Evolutionary conservation across 106 monocot genomes (phyloP).

Genomic region (Acorus calamus): DNA sequence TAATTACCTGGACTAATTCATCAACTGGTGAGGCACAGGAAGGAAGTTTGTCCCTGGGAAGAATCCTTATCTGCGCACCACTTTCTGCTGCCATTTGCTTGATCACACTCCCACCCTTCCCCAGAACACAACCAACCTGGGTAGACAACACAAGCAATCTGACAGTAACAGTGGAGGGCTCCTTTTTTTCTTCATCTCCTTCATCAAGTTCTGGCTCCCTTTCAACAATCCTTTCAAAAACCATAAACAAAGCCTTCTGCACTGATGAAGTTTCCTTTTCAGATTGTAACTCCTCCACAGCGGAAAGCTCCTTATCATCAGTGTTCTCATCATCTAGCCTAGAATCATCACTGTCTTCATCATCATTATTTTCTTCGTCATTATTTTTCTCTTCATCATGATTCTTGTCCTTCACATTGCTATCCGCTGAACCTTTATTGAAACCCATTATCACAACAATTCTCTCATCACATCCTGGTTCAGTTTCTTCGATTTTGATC

Average conservation of each 20-base stretch:
- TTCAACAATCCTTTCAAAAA: constrained; percentile 74
- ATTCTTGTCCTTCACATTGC: constrained; percentile 22
- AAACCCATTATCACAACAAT: constrained; percentile 57
- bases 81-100: constrained; percentile 85
- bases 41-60: constrained; percentile 70
- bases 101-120: constrained; percentile 75
- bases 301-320: constrained; percentile 22
- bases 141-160: constrained; percentile 61
- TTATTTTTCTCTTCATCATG: constrained; percentile 9
- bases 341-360: constrained; percentile 10
- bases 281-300: constrained; percentile 17
- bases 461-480: constrained; percentile 70
- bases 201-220: constrained; percentile 36
- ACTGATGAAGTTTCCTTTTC: constrained; percentile 37
- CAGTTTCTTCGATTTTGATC: constrained; percentile 60
- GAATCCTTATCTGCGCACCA: constrained; percentile 71
- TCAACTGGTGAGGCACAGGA: constrained; percentile 57
- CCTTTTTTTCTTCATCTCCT: constrained; percentile 27
- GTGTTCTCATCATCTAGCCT: constrained; percentile 16
- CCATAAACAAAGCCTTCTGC: constrained; percentile 63
- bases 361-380: neutral
- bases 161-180: constrained; percentile 21
- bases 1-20: constrained; percentile 71
- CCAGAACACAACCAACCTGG: constrained; percentile 83
- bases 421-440: constrained; percentile 35